Conservation (phyloP, 106 monocot genomes). For the Apostasia shenzhenica region DNA sequence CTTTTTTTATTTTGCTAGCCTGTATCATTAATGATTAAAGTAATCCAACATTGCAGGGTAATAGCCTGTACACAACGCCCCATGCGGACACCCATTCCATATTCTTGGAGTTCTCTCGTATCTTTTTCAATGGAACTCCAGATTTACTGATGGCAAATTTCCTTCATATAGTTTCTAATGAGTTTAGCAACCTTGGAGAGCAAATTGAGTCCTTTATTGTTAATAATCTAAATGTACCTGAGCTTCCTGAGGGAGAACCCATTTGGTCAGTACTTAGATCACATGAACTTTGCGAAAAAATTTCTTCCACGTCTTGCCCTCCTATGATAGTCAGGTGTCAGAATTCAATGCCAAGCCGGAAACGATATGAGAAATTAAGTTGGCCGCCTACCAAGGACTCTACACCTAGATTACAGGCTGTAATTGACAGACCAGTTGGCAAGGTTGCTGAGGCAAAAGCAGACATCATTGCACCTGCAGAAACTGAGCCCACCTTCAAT, state of each 20-base stretch:
- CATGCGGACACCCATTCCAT: conserved; percentile 24
- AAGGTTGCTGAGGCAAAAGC: background rate
- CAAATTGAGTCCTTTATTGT: conserved; percentile 36
- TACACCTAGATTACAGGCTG: too few species aligned
- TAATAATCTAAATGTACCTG: conserved; percentile 28
- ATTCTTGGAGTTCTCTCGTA: conserved; percentile 43
- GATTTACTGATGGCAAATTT: conserved; percentile 47
- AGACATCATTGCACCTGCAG: background rate
- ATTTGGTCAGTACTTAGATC: conserved; percentile 17
- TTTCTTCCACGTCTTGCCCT: background rate
- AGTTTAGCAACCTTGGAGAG: conserved; percentile 23
- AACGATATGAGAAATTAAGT: conserved; percentile 4
- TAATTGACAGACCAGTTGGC: conserved; percentile 9
- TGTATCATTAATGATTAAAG: too few species aligned
- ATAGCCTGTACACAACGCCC: conserved; percentile 27
- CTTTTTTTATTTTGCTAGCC: too few species aligned
- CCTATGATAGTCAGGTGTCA: background rate
- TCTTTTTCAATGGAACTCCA: conserved; percentile 28
- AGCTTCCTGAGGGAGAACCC: conserved; percentile 36
- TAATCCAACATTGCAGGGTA: conserved; percentile 17
- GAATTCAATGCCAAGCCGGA: background rate
- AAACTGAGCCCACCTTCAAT: background rate
- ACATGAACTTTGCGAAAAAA: background rate
- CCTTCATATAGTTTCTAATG: conserved; percentile 37
- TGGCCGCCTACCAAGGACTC: conserved; percentile 34